A percentile compares a stretch with the other conserved stretches of the same genome.
Conservation (phyloP, 2,329 filamentous ascomycete genomes). For the Didymella pinodella region DNA sequence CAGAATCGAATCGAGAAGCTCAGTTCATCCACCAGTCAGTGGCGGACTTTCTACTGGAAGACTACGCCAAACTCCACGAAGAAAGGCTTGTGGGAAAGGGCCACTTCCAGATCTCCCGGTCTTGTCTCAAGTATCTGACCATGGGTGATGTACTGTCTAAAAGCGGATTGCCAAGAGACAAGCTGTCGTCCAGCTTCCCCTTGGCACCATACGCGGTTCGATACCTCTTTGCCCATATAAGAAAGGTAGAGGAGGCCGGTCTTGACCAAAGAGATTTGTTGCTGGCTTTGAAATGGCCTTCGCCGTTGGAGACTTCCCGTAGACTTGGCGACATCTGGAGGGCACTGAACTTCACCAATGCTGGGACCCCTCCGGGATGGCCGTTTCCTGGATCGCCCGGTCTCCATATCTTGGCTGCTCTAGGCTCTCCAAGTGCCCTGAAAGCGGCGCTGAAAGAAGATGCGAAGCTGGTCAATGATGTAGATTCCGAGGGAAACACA, state of each 20-base stretch:
- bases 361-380: neutral
- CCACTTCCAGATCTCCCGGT: neutral
- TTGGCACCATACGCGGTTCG: neutral
- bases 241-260: neutral
- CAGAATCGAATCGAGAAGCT: neutral
- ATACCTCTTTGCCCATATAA: neutral
- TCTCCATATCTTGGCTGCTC: neutral
- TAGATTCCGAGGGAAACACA: too few species aligned
- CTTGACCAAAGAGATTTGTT: neutral
- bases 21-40: constrained; percentile 6
- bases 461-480: too few species aligned
- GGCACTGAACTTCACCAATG: neutral
- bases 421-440: neutral
- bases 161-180: neutral
- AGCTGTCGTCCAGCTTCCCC: neutral
- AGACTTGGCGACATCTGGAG: neutral
- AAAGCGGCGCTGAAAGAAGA: too few species aligned
- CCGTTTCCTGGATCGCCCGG: neutral
- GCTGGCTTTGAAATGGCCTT: too few species aligned
- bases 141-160: neutral
- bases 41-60: neutral
- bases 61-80: too few species aligned
- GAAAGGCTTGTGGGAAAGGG: neutral
- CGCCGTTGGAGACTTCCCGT: neutral
- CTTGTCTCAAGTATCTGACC: neutral